Evolutionary conservation across 2,329 filamentous ascomycete species (phyloP), one percentile per base, ranked within the genome.

Genomic region (Fusarium illudens): DNA sequence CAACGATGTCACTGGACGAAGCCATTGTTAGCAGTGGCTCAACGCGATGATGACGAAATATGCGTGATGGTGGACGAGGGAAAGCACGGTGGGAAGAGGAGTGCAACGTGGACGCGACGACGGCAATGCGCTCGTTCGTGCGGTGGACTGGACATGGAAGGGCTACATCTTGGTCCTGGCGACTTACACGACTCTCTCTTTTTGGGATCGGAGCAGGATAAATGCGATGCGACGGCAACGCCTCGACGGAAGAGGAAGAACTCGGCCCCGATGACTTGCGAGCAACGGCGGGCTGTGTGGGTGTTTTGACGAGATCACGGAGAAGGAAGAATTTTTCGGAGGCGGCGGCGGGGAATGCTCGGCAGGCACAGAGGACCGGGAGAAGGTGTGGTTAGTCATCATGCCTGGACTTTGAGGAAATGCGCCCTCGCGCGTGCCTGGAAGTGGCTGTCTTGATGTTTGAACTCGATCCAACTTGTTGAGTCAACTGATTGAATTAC

Each of bases 201-300:
- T 73, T 71, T 69, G 76, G 78, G 78, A 78, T 73, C 78, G 79
- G 79, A 79, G 69, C 77, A 79, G 78, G 78, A 79, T 80, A 80
- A 80, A 80, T 80, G 79, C 78, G 78, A 80, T 75, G 77, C 77
- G 75, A 75, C 78, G 69, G 73, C 62, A 54, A 72, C 71, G 70
- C 71, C 71, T 77, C 74, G 76, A 80, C 81, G 81, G 81, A 82
- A 79, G 76, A 82, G 80, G 81, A 82, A 82, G 80, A 82, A 82
- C 80, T 81, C 79, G 76, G 76, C 74, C 66, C 71, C 71, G 71
- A 74, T 60, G 71, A 73, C 70, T 68, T 68, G 68, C 54, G 54
- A 60, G 39, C 32, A 60, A 57, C 75, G 77, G 71, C 73, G 64
- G 55, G 64, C 66, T 71, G 71, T 75, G 72, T 75, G 75, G 70